Base-by-base conservation (phyloP, 2,329 filamentous ascomycete genomes). In the Fusarium tupiense region DNA sequence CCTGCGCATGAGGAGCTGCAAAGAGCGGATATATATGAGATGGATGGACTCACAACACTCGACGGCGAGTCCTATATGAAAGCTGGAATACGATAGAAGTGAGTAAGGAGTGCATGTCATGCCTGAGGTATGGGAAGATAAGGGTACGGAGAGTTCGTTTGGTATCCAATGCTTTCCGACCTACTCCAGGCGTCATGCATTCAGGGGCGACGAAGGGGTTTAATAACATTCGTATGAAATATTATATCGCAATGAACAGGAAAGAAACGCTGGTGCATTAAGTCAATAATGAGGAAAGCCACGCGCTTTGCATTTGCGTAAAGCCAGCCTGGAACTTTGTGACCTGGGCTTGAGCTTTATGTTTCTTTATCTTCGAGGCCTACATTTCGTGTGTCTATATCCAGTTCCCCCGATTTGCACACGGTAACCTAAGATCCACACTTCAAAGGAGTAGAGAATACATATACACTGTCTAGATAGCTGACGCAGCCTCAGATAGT, bases 1-100 rank as follows among this genome's bases (percentile, higher is more conserved):
- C 37, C 66, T 16, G 64, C 54, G 2, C 66, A 65, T 0, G 67
- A 70, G 16, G 66, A 66, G 1, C 38, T 70, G 53, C 52, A 46
- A 9, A 54, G 67, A 22, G 37, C 26, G 2, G 37, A 66, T 24
- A 20, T 60, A n/a, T 44, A 59, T 14, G 60, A 70, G 17, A 66
- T 70, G 41, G 60, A 70, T 9, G 47, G 66, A 1, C 49, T 12
- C 11, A n/a, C 53, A 22, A 17, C 8, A 19, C 4, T 0, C 12
- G 26, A 41, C 12, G 11, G 31, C 12, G 49, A 22, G 2, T 6
- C 19, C 1, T 14, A 43, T 4, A 17, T 54, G 26, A 57, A 61
- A 38, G 41, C 37, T 24, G 49, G 29, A 24, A 38, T 24, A 31
- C 22, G 19, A 5, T 26, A 57, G 40, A 9, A 44, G 19, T 6